Base-by-base conservation (phyloP, 306 rosid species). In the Adenanthera pavonina region DNA sequence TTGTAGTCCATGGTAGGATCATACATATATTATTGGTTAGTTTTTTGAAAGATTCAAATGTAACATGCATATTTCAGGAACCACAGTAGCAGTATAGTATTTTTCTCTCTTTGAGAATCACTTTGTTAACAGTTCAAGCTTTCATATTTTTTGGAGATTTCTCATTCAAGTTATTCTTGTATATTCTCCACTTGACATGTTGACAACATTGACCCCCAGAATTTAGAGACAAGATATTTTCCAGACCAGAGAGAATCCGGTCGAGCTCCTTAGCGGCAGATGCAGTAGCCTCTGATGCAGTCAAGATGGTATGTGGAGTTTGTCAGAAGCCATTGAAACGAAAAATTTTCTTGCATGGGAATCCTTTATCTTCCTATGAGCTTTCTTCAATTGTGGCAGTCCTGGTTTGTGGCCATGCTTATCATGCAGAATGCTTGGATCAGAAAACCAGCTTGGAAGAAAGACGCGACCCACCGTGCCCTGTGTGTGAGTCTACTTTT, bases 361-460 rank as follows among this genome's bases (percentile, higher is more conserved):
- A 62, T 82, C 80, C 90, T 0, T 33, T 85, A 25, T 80, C 94
- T 69, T 85, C 90, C 19, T 64, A 75, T 5, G 97, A 94, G 72
- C 94, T 86, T 40, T 88, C 92, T 40, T 88, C 92, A 10, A 90
- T 84, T 17, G 98, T 90, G 81, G 97, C 97, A 20, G 94, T 94
- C 61, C 84, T 96, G 80, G 94, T 84, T 34, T 96, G 99, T 8
- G 98, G 98, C 69, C 99, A 96, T 76, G 86, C 85, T 80, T 96
- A 86, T 83, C 99, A 96, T 72, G 92, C 94, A 0, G 97, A 91
- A 25, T 96, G 99, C 83, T 89, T 96, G 82, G 99, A 96, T 85
- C 88, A 85, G 79, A 84, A 80, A 82, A 92, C 94, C 17, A 61
- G 75, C 47, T 41, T 65, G 10, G 92, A 91, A 79, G 94, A 92